Evolutionary conservation across 192 early-diverging fungal species (phyloP), one percentile per base, ranked within the genome.

Genomic region (Gonapodya prolifera): DNA sequence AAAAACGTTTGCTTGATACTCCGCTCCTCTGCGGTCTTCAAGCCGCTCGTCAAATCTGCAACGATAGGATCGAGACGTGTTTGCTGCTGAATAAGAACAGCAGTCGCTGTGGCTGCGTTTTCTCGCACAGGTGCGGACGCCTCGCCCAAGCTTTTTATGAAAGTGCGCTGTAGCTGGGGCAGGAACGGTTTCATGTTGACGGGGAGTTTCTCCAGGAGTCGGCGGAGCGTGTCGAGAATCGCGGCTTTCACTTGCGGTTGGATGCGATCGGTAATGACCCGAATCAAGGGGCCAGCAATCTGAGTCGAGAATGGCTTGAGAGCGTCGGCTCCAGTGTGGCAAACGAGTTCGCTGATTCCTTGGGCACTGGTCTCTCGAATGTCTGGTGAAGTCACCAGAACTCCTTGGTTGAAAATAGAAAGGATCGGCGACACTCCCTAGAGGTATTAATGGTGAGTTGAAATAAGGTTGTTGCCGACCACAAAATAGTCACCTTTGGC

Each of bases 81-180:
- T 80, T 92, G 93, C 69, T 93, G 82, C 2, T 87, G 81, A 69
- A 94, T 92, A 75, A 95, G 78, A 33, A 89, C 82, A 17, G 88
- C 80, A 70, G 95, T 81, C 18, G 96, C 97, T 28, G 86, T 80
- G 18, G 91, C 92, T 8, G 97, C 96, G 45, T 91, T 90, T 35
- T 86, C 87, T 34, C 95, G 92, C 1, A 99, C 91, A 18, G 85
- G 87, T n/a, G 89, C 81, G 28, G 34, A 33, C 1, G 90, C 81
- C 45, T 98, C 96, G 2, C 91, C 86, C 31, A 98, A 82, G 0
- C 89, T 92, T 80, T 97, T 97, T 76, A 94, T 91, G 80, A 99
- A 98, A 0, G 96, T 97, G 74, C 97, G 91, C 84, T 98, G 96
- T 35, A 98, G 90, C 86, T 99, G 97, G 34, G 97, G 97, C 75